Evolutionary conservation across 1,139 yeast species (phyloP).

Genomic region (Debaryomycetaceae sp.): DNA sequence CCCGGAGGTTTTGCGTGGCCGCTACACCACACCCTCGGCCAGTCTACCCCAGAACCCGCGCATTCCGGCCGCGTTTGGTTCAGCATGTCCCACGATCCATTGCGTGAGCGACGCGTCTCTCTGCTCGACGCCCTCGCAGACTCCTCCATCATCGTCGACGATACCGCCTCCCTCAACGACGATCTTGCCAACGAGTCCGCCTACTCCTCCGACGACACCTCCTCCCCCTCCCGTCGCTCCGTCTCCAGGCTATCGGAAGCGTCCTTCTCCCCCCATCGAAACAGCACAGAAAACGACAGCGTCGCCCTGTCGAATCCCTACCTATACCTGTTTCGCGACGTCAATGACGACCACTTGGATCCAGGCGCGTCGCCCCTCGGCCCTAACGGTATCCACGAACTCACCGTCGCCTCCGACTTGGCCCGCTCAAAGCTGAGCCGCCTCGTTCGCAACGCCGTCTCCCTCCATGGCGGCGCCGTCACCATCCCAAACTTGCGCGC

Average conservation of each 20-base stretch:
- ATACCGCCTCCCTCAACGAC: slow-evolving; percentile 25
- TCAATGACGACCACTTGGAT: slow-evolving; percentile 8
- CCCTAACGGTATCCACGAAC: slow-evolving; percentile 67
- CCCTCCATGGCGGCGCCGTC: slow-evolving; percentile 31
- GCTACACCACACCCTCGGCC: no score
- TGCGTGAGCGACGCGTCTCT: no score
- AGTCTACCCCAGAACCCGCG: no score
- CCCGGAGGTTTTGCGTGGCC: no score
- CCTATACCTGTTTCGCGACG: slow-evolving; percentile 15
- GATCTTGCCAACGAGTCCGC: slow-evolving; percentile 25
- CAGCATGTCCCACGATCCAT: no score
- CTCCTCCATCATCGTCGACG: no score
- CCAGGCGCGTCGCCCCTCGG: slow-evolving; percentile 52
- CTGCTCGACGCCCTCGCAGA: no score
- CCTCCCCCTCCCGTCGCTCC: slow-evolving; percentile 8
- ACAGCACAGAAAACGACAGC: slow-evolving; percentile 29
- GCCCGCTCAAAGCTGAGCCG: slow-evolving; percentile 25
- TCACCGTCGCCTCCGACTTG: slow-evolving; percentile 50
- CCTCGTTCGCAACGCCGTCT: slow-evolving; percentile 22
- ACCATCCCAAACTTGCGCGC: slow-evolving; percentile 38
- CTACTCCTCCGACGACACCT: slow-evolving; percentile 10
- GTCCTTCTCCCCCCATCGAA: slow-evolving; percentile 14
- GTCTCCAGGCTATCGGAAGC: slow-evolving; percentile 9
- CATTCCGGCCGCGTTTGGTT: no score
- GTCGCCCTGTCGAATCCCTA: slow-evolving; percentile 22